These are phyloP conservation scores for Colletotrichum graminicola DNA, from an alignment of 2,329 filamentous ascomycete genomes.

Conservation along the genomic window DNA sequence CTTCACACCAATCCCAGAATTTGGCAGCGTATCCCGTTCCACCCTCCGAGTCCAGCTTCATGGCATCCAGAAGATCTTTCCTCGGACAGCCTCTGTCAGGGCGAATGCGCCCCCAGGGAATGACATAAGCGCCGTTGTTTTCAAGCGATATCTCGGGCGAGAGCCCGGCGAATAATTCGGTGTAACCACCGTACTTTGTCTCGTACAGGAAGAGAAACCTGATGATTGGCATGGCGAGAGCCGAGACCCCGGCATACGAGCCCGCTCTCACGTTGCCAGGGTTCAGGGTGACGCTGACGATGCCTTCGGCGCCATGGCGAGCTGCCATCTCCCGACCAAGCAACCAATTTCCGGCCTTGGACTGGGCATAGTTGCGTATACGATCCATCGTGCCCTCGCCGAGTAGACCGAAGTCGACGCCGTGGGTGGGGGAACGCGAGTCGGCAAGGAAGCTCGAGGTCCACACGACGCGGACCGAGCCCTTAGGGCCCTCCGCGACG, in stretches of 20 bases:
- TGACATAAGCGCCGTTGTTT: slow-evolving; percentile 48
- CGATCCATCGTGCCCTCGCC: slow-evolving; percentile 44
- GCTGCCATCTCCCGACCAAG: slow-evolving; percentile 50
- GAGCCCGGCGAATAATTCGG: slow-evolving; percentile 56
- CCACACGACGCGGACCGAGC: slow-evolving; percentile 50
- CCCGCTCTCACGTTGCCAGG: slow-evolving; percentile 52
- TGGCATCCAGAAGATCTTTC: slow-evolving; percentile 48
- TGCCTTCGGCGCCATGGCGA: slow-evolving; percentile 44
- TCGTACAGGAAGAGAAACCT: slow-evolving; percentile 48
- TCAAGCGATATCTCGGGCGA: slow-evolving; percentile 52
- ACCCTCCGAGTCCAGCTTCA: slow-evolving; percentile 45
- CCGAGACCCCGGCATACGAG: slow-evolving; percentile 42
- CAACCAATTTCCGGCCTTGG: slow-evolving; percentile 53
- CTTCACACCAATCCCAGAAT: slow-evolving; percentile 50
- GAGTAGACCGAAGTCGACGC: slow-evolving; percentile 48
- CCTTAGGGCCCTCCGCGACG: slow-evolving; percentile 35
- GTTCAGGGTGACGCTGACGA: slow-evolving; percentile 50
- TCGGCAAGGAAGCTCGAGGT: slow-evolving; percentile 49
- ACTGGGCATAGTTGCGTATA: slow-evolving; percentile 48
- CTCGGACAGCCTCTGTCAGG: slow-evolving; percentile 42
- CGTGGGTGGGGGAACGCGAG: slow-evolving; percentile 44
- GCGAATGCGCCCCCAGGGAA: slow-evolving; percentile 49
- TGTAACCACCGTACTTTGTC: slow-evolving; percentile 54
- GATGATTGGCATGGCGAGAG: slow-evolving; percentile 36
- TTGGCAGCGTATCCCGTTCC: slow-evolving; percentile 46